Evolutionary conservation across 257 asterid species (phyloP).

Genomic region (Dorcoceras hygrometricum): DNA sequence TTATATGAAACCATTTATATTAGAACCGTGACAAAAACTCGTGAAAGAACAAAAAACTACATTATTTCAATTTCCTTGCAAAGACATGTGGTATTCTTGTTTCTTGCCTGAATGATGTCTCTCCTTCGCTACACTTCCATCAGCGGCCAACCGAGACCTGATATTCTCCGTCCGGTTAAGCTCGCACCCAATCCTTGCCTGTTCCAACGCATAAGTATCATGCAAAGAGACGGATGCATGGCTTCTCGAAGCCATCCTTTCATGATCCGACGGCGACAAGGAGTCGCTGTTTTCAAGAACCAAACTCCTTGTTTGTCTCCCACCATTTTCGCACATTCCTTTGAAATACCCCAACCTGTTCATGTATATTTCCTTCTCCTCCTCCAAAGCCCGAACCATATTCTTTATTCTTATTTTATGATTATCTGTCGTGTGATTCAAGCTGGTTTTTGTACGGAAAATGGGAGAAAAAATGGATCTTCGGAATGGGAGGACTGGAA

Average conservation of each 20-base stretch:
- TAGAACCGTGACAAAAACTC: background rate
- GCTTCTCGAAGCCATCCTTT: slow-evolving; percentile 28
- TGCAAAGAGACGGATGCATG: slow-evolving; percentile 18
- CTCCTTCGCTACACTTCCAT: slow-evolving; percentile 21
- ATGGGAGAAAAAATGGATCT: background rate
- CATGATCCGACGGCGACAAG: slow-evolving; percentile 21
- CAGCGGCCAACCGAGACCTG: slow-evolving; percentile 22
- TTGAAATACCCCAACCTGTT: slow-evolving; percentile 27
- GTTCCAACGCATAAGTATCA: slow-evolving; percentile 19
- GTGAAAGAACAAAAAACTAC: background rate
- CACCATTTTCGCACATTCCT: slow-evolving; percentile 33
- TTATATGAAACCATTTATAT: too few relatives aligned
- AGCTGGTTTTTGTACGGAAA: background rate
- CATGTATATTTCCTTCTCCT: slow-evolving; percentile 35
- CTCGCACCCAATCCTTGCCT: slow-evolving; percentile 17
- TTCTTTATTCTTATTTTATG: background rate
- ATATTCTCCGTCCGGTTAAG: slow-evolving; percentile 33
- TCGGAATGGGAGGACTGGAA: background rate
- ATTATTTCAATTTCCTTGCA: background rate
- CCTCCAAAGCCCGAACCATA: slow-evolving; percentile 37
- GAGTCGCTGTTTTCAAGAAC: slow-evolving; percentile 17
- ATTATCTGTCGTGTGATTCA: background rate
- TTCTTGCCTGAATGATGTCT: slow-evolving; percentile 30
- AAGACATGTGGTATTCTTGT: background rate
- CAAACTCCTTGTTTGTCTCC: slow-evolving; percentile 22